A percentile compares a stretch with the other conserved stretches of the same genome.
These are phyloP conservation scores for Alternaria infectoria DNA, from an alignment of 2,329 filamentous ascomycete species.

Conservation along the genomic window DNA sequence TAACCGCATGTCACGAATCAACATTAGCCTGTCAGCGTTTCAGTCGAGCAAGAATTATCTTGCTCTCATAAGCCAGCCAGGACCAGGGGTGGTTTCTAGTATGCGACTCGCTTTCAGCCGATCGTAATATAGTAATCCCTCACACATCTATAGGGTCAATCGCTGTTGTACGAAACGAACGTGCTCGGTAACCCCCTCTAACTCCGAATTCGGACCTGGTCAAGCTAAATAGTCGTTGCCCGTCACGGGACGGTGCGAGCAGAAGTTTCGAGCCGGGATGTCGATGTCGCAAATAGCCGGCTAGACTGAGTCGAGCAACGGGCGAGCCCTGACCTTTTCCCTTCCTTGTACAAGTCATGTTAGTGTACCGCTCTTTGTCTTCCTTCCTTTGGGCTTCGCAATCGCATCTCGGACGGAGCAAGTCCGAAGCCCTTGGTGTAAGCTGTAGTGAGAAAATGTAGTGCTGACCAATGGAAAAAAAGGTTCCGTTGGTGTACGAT, in stretches of 20 bases:
- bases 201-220: not conserved
- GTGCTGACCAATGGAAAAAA: not conserved
- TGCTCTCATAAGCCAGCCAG: not conserved
- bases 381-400: not conserved
- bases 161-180: not conserved
- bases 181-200: not conserved
- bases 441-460: not conserved
- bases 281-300: not conserved
- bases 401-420: not conserved
- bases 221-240: conserved; percentile 3
- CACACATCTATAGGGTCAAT: not conserved
- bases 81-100: not conserved
- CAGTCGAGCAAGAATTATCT: not conserved
- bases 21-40: not conserved
- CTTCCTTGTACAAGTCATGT: not conserved
- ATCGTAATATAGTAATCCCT: not conserved
- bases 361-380: conserved; percentile 2
- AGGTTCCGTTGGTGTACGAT: not conserved
- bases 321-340: conserved; percentile 5
- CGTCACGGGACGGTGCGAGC: conserved; percentile 9
- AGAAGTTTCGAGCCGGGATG: conserved; percentile 4
- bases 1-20: not conserved
- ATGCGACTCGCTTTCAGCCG: conserved; percentile 2
- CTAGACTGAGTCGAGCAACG: conserved; percentile 1
- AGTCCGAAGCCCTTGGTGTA: not conserved